Evolutionary conservation across 192 early-diverging fungal species (phyloP), one percentile per base, ranked within the genome.

Genomic region (Coemansia sp.): DNA sequence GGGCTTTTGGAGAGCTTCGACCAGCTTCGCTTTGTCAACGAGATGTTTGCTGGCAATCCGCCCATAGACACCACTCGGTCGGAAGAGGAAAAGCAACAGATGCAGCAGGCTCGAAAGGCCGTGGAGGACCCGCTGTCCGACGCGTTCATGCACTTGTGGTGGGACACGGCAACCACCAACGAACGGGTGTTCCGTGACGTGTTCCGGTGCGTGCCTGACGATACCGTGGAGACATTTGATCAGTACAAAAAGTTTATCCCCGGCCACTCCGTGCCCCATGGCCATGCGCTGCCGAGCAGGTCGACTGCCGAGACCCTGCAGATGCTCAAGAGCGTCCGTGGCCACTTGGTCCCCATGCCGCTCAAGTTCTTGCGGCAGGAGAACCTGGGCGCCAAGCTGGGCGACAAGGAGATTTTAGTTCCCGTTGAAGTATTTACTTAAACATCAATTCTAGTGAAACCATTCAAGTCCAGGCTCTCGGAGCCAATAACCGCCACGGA

Each of bases 191-290:
- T 90, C 66, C 75, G 93, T 21, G 82, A 89, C 15, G 86, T 93
- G 8, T 94, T 94, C 75, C 84, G 84, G 28, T 90, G 88, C 64
- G 85, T 92, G 15, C 93, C 93, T 12, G 91, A 94, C 54, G 85
- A 93, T 45, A 88, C 88, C 0, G 80, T 88, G 28, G 73, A 76
- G 40, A 85, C 58, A 28, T 88, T 84, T 79, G 68, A 82, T 14
- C 75, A 77, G 63, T 81, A 81, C 50, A 69, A 61, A 34, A 61
- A 41, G 48, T 81, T 81, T 41, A 71, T 81, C 11, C 69, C 79
- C 2, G 64, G 76, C 2, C 62, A 56, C n/a, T 44, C 62, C 11
- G 62, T 67, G 32, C 74, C 75, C 6, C 48, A 63, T n/a, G 74
- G 79, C 16, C 79, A 73, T 40, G 60, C 70, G 11, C 41, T 77